Percentiles rank a stretch among this genome's conserved stretches.
Conservation (phyloP, 352 stramenopile species). For the Globisporangium acanthophoron region DNA sequence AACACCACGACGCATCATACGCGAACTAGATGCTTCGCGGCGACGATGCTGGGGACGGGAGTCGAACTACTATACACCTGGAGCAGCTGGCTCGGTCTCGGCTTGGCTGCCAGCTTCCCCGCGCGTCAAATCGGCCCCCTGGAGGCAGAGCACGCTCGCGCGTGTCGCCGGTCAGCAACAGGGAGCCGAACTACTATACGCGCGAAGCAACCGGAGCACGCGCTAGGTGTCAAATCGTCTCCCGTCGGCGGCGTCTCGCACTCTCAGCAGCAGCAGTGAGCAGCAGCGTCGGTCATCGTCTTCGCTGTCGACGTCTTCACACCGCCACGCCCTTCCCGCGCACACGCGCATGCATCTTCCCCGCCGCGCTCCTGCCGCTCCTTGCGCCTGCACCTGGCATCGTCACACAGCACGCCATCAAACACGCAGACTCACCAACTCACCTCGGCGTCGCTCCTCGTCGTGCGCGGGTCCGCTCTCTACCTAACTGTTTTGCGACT, state of each 20-base stretch:
- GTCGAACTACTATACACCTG: no score
- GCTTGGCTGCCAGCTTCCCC: no score
- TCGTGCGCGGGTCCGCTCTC: not conserved
- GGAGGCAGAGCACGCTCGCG: not conserved
- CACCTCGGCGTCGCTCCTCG: not conserved
- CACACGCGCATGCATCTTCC: no score
- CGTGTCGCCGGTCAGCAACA: no score
- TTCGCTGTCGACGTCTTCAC: not conserved
- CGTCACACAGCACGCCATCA: not conserved
- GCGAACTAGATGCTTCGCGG: not conserved
- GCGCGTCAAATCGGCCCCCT: not conserved
- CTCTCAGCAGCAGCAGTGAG: not conserved
- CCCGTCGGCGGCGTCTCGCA: not conserved
- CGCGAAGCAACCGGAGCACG: not conserved
- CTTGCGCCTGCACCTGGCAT: not conserved
- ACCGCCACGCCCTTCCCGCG: no score
- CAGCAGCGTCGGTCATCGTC: not conserved
- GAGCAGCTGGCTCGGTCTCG: no score
- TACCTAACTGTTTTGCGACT: not conserved
- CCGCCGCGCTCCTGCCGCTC: not conserved
- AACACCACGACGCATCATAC: not conserved
- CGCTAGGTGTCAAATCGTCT: not conserved
- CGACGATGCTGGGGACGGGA: not conserved
- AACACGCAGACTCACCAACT: conserved; percentile 2
- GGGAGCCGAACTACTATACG: conserved; percentile 5